Evolutionary conservation across 2,329 filamentous ascomycete species (phyloP).

Genomic region (Exophiala sp.): DNA sequence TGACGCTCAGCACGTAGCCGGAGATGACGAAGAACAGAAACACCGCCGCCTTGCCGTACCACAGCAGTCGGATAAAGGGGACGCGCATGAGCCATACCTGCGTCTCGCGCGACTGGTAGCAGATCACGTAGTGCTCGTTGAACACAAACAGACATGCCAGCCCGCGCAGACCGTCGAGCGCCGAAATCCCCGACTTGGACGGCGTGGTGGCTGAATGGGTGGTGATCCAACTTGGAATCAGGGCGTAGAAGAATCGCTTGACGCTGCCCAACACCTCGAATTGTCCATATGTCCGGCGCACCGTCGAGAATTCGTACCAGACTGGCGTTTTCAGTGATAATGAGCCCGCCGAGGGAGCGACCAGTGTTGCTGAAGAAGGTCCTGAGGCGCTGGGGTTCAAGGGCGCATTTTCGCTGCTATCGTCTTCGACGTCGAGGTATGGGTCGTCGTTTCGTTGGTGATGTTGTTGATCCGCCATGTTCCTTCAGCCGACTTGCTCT

Average conservation of each 20-base stretch:
- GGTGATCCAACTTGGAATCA: slow-evolving; percentile 14
- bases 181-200: slow-evolving; percentile 11
- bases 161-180: slow-evolving; percentile 39
- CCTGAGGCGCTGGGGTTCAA: not conserved
- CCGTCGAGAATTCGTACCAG: not conserved
- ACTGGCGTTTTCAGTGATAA: not conserved
- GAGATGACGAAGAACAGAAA: slow-evolving; percentile 46
- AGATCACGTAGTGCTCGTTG: slow-evolving; percentile 22
- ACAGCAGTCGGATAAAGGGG: slow-evolving; percentile 15
- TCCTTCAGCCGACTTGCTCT: not conserved
- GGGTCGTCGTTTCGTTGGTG: not conserved
- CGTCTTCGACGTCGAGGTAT: not conserved
- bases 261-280: slow-evolving; percentile 2
- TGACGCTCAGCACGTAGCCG: slow-evolving; percentile 44
- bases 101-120: slow-evolving; percentile 12
- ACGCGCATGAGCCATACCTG: slow-evolving; percentile 15
- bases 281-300: slow-evolving; percentile 1
- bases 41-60: slow-evolving; percentile 29
- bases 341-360: not conserved
- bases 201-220: slow-evolving; percentile 5
- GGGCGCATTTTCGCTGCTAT: not conserved
- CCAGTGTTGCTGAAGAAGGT: not conserved
- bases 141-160: slow-evolving; percentile 34
- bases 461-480: not conserved
- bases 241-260: not conserved